A percentile compares a stretch with the other conserved stretches of the same genome.
Evolutionary conservation across 2,329 filamentous ascomycete species (phyloP).

Genomic region (Botrytis tulipae): DNA sequence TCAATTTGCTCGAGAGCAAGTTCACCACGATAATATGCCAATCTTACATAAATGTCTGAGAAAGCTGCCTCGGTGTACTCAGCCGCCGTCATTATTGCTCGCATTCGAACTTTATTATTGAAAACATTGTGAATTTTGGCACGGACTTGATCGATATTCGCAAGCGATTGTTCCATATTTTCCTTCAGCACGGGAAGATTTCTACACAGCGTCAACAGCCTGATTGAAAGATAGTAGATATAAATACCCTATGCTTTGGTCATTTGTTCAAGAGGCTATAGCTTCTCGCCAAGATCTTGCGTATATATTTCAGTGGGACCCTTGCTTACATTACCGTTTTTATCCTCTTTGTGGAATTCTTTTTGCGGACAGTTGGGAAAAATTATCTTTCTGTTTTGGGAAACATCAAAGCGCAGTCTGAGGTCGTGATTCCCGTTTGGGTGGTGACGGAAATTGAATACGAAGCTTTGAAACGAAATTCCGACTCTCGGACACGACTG

Average conservation of each 20-base stretch:
- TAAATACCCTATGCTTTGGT: neutral
- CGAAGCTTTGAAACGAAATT: neutral
- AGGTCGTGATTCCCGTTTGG: neutral
- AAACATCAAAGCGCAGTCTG: neutral
- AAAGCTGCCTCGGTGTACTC: too few relatives aligned
- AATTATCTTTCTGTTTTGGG: neutral
- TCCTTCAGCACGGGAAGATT: neutral
- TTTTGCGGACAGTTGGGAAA: neutral
- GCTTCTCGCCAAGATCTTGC: neutral
- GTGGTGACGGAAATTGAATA: neutral
- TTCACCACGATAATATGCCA: neutral
- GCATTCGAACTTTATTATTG: neutral
- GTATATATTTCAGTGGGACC: neutral
- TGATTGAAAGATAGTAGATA: neutral
- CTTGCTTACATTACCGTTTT: neutral
- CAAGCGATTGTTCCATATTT: neutral
- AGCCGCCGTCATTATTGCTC: neutral
- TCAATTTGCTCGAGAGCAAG: neutral
- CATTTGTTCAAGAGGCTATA: neutral
- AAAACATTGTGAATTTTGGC: neutral
- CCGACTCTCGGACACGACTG: neutral
- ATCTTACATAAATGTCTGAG: neutral
- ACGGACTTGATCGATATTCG: neutral
- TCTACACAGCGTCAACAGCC: neutral
- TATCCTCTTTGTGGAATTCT: neutral